Evolutionary conservation across 164 flowering plant species (phyloP).

Genomic region (Litsea cubeba): DNA sequence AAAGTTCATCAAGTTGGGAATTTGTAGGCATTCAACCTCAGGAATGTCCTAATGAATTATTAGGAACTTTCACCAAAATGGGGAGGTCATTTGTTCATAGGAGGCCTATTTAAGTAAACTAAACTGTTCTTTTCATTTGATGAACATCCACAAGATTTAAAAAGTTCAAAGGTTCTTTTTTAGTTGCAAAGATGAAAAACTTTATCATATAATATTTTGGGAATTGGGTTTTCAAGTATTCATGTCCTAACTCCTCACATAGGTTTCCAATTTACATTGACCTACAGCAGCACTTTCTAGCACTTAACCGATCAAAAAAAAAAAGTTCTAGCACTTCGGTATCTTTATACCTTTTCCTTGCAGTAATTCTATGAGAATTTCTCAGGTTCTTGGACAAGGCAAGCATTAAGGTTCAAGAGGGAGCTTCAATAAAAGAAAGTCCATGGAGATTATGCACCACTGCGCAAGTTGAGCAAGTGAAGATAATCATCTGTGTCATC

Average conservation of each 20-base stretch:
- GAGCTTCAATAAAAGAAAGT: constrained; percentile 34
- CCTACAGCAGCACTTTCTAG: neutral
- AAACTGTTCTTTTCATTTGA: neutral
- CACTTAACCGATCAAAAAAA: too few species aligned
- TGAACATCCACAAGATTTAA: neutral
- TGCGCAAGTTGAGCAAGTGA: constrained; percentile 68
- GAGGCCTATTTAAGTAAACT: neutral
- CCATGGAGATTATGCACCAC: constrained; percentile 69
- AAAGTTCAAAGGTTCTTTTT: neutral
- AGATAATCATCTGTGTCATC: constrained; percentile 48
- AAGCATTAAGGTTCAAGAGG: constrained; percentile 55
- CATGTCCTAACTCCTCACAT: neutral
- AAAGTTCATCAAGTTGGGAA: too few species aligned
- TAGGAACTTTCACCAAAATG: neutral
- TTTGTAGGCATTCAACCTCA: neutral
- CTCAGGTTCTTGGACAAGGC: constrained; percentile 92
- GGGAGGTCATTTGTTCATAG: neutral
- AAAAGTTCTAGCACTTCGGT: too few species aligned
- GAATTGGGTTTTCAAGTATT: neutral
- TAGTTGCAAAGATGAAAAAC: neutral
- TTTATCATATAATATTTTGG: neutral
- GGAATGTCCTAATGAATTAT: neutral
- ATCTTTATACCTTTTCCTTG: neutral
- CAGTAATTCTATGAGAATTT: neutral
- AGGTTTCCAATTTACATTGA: neutral